Evolutionary conservation across 1,139 yeast genomes (phyloP).

Genomic region (Taphrina confusa): DNA sequence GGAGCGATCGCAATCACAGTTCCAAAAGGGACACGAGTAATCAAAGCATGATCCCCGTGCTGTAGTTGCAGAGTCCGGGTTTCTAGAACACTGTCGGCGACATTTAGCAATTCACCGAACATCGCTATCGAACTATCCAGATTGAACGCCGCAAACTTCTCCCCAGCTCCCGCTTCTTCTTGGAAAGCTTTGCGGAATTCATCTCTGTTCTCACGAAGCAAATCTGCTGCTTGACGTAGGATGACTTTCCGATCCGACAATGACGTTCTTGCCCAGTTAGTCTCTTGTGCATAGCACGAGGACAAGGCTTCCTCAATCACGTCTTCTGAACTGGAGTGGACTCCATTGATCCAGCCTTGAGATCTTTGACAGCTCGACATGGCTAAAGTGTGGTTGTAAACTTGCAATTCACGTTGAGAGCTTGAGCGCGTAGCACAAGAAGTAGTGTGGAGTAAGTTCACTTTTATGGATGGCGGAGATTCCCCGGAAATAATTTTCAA

Average conservation of each 20-base stretch:
- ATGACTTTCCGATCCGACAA: conserved; percentile 40
- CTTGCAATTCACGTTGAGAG: no score
- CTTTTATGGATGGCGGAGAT: no score
- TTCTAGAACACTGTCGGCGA: conserved; percentile 38
- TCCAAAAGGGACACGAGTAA: conserved; percentile 52
- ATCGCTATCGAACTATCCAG: conserved; percentile 46
- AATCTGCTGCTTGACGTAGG: conserved; percentile 40
- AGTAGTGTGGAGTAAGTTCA: no score
- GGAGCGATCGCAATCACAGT: conserved; percentile 55
- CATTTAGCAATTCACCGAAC: conserved; percentile 38
- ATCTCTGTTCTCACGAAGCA: conserved; percentile 39
- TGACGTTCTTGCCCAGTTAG: conserved; percentile 38
- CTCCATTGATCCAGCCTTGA: background rate
- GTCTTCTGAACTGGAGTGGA: background rate
- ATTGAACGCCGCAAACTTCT: conserved; percentile 50
- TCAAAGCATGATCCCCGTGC: conserved; percentile 40
- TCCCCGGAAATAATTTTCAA: no score
- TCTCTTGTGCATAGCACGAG: conserved; percentile 37
- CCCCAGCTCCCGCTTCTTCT: conserved; percentile 50
- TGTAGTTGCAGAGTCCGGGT: conserved; percentile 8
- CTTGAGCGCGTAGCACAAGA: no score
- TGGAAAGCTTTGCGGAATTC: conserved; percentile 39
- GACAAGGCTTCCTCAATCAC: conserved; percentile 1
- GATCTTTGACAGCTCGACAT: no score
- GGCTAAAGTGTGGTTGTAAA: no score